phyloP scores from a whole-genome alignment of 345 rosid species.

The Brassica nigra region DNA sequence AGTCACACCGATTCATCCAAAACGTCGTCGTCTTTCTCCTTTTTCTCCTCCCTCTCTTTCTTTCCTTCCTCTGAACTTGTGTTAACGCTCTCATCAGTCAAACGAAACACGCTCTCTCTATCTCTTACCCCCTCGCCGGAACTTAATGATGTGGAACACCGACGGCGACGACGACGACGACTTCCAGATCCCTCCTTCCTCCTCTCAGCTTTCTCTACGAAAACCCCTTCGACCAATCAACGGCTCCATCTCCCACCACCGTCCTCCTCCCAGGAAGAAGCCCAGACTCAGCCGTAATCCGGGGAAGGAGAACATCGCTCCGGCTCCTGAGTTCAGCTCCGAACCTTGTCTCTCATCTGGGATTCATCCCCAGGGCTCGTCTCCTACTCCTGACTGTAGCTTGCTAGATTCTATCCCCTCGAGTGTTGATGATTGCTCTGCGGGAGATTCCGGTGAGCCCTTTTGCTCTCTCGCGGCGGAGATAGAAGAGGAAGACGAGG shows the following conservation, averaged over 20 bases:
- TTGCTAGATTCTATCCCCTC: conserved; percentile 73
- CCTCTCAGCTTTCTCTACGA: conserved; percentile 45
- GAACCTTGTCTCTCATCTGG: neutral
- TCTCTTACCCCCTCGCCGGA: conserved; percentile 8
- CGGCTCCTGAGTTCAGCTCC: neutral
- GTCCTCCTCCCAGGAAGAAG: conserved; percentile 50
- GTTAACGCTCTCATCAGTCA: conserved; percentile 8
- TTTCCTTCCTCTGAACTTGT: neutral
- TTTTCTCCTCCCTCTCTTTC: neutral
- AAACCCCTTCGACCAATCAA: conserved; percentile 42
- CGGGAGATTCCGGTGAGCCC: neutral
- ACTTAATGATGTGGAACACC: conserved; percentile 2
- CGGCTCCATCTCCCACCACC: conserved; percentile 27
- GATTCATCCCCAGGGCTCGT: neutral
- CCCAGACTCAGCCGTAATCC: conserved; percentile 33
- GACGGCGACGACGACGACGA: conserved; percentile 56
- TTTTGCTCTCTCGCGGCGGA: conserved; percentile 3
- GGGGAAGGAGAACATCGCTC: conserved; percentile 56
- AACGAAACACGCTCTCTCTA: conserved; percentile 3
- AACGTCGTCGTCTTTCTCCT: conserved; percentile 17
- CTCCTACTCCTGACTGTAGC: conserved; percentile 48
- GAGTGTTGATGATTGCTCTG: conserved; percentile 56
- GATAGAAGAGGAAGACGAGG: neutral
- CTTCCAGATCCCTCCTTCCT: conserved; percentile 51
- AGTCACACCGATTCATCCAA: neutral